Percentiles rank a stretch among this genome's conserved stretches.
Conservation (phyloP, 2,329 filamentous ascomycete species). For the Penicillium olsonii region DNA sequence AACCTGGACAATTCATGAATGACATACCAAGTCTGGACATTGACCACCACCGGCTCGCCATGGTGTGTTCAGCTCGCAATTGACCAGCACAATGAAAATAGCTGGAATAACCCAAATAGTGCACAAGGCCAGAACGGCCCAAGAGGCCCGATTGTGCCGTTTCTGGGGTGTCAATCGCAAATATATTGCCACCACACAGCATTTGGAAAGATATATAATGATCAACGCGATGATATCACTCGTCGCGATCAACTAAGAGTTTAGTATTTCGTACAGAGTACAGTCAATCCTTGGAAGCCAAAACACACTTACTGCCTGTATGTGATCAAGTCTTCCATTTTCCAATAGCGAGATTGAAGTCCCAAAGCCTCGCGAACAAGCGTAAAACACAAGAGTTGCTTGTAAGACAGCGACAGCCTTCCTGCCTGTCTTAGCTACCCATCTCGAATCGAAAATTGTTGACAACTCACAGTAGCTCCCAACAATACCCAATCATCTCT, state of each 20-base stretch:
- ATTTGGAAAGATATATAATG: conserved; percentile 42
- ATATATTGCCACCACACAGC: conserved; percentile 45
- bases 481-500: conserved; percentile 36
- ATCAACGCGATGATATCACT: conserved; percentile 48
- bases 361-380: conserved; percentile 36
- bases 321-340: conserved; percentile 20
- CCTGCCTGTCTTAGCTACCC: neutral
- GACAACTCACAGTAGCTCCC: conserved; percentile 33
- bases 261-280: neutral
- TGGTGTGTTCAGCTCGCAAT: conserved; percentile 42
- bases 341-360: conserved; percentile 33
- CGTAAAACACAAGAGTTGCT: conserved; percentile 32
- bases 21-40: conserved; percentile 29
- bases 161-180: conserved; percentile 48
- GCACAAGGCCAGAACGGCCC: conserved; percentile 37
- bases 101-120: conserved; percentile 43
- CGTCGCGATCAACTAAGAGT: conserved; percentile 36
- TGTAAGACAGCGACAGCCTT: conserved; percentile 35
- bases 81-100: conserved; percentile 42
- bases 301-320: conserved; percentile 30
- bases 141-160: conserved; percentile 40
- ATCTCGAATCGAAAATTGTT: neutral
- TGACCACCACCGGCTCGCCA: conserved; percentile 33
- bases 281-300: neutral
- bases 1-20: neutral